A percentile compares a stretch with the other conserved stretches of the same genome.
Conservation (phyloP, 352 stramenopile species). For the Globisporangium mamillatum region DNA sequence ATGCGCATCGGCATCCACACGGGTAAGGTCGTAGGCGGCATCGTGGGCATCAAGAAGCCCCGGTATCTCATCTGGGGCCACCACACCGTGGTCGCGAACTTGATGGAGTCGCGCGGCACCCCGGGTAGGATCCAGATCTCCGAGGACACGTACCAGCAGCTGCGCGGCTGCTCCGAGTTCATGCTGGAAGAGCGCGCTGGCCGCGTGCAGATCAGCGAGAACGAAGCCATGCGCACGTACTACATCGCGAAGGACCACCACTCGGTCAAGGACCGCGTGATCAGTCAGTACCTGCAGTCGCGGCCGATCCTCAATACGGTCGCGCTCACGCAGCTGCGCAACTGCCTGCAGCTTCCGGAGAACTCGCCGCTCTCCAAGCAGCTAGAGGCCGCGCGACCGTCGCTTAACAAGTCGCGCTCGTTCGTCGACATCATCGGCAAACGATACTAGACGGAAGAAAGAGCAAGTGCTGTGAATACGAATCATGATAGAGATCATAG, state of each 20-base stretch:
- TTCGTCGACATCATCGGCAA: conserved; percentile 49
- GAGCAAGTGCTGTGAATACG: not conserved
- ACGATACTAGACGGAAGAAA: conserved; percentile 3
- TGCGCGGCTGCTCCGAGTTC: conserved; percentile 54
- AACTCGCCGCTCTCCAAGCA: conserved; percentile 53
- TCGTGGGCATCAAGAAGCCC: conserved; percentile 83
- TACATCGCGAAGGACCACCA: conserved; percentile 44
- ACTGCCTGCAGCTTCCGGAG: conserved; percentile 44
- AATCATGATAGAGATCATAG: not conserved
- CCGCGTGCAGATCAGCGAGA: conserved; percentile 55
- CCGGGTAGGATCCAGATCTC: conserved; percentile 62
- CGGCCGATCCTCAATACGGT: conserved; percentile 32
- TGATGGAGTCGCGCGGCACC: conserved; percentile 70
- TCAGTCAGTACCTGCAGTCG: conserved; percentile 45
- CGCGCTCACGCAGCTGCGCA: conserved; percentile 49
- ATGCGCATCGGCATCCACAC: conserved; percentile 88
- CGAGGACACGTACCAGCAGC: conserved; percentile 52
- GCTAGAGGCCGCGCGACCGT: conserved; percentile 30
- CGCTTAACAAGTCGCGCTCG: conserved; percentile 27
- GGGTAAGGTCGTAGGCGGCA: conserved; percentile 73
- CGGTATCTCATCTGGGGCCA: conserved; percentile 85
- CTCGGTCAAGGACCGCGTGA: conserved; percentile 48
- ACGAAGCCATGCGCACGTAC: conserved; percentile 48
- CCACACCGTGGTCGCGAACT: conserved; percentile 75
- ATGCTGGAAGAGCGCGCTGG: conserved; percentile 41